phyloP scores from a whole-genome alignment of 306 rosid genomes.

The Vicia villosa region DNA sequence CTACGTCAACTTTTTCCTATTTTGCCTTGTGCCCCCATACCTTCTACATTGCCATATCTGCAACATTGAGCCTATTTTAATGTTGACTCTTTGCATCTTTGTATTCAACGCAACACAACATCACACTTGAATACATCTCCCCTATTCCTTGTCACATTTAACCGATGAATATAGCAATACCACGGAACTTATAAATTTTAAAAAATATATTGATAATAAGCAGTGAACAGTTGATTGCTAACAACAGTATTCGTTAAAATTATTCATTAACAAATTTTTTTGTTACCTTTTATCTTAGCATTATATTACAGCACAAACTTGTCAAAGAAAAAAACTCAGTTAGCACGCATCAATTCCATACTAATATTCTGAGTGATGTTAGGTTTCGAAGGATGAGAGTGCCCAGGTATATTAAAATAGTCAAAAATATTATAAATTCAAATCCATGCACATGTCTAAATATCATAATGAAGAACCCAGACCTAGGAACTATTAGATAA shows the following conservation, averaged over 20 bases:
- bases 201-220: neutral
- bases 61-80: neutral
- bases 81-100: conserved; percentile 1
- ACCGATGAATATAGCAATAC: neutral
- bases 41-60: neutral
- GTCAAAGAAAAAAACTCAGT: neutral
- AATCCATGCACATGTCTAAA: conserved; percentile 19
- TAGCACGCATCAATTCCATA: conserved; percentile 1
- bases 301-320: conserved; percentile 2
- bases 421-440: neutral
- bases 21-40: neutral
- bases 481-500: conserved; percentile 4
- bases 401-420: neutral
- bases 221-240: neutral
- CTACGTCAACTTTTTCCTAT: neutral
- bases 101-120: neutral
- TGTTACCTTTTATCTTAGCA: neutral
- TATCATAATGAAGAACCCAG: conserved; percentile 29
- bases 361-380: neutral
- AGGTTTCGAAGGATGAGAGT: conserved; percentile 10
- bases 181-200: conserved; percentile 6
- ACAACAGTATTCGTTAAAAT: neutral
- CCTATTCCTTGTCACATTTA: neutral
- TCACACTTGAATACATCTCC: neutral
- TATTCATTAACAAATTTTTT: neutral